phyloP scores from a whole-genome alignment of 2,329 filamentous ascomycete species.

The Aspergillus pseudoviridinutans region DNA sequence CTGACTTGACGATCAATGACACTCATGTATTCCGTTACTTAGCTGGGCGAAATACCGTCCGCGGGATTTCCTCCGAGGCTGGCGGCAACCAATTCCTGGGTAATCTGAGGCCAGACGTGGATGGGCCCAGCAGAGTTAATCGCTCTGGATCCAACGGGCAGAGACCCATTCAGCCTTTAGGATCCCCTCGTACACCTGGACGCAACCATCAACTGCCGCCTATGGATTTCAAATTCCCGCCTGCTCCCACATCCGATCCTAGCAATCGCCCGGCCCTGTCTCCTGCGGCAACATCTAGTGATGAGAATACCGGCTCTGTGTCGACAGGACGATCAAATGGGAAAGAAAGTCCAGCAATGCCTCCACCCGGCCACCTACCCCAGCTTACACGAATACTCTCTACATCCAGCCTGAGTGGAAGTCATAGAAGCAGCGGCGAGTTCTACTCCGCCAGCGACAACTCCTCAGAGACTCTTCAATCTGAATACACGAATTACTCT shows the following conservation, averaged over 20 bases:
- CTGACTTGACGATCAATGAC: background rate
- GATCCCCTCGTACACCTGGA: constrained; percentile 40
- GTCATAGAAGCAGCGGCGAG: constrained; percentile 86
- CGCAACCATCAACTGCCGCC: constrained; percentile 34
- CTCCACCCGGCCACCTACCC: constrained; percentile 27
- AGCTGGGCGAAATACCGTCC: constrained; percentile 33
- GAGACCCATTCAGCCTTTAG: constrained; percentile 33
- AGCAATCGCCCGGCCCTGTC: constrained; percentile 24
- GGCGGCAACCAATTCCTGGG: constrained; percentile 24
- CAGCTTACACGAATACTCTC: constrained; percentile 66
- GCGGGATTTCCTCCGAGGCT: constrained; percentile 30
- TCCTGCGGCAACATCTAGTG: constrained; percentile 26
- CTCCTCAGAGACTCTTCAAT: constrained; percentile 87
- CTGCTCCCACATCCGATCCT: constrained; percentile 32
- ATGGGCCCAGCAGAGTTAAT: constrained; percentile 24
- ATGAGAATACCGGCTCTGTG: constrained; percentile 15
- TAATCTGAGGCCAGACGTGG: constrained; percentile 31
- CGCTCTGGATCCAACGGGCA: constrained; percentile 21
- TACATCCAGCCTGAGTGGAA: constrained; percentile 70
- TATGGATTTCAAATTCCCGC: constrained; percentile 56
- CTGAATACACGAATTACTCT: constrained; percentile 65
- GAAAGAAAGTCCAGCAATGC: constrained; percentile 23
- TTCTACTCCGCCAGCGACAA: constrained; percentile 95
- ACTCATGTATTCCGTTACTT: constrained; percentile 6
- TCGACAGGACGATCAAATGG: constrained; percentile 12